Conservation (phyloP, 371 early-diverging fungal genomes). For the Chytridium lagenaria region DNA sequence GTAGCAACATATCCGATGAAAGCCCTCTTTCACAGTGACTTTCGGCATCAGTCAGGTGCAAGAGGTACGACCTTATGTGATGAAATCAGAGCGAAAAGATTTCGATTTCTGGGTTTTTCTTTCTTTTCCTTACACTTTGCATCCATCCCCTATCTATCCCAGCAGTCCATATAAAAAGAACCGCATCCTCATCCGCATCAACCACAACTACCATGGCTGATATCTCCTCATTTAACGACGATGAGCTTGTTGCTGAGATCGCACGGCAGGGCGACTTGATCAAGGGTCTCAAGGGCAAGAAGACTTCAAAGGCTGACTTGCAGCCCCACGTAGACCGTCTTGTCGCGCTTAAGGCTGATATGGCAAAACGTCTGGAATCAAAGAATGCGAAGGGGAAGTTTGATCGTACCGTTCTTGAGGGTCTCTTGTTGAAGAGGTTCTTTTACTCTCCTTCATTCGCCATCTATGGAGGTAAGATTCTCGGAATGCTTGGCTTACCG, state of each 20-base stretch:
- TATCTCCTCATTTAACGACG: conserved; percentile 25
- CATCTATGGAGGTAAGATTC: conserved; percentile 86
- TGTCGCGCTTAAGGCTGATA: conserved; percentile 49
- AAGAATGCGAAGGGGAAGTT: conserved; percentile 42
- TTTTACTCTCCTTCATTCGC: conserved; percentile 95
- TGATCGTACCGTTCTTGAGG: conserved; percentile 66
- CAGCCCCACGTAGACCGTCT: conserved; percentile 50
- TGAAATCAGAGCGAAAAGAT: too few relatives aligned
- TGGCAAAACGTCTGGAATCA: conserved; percentile 27
- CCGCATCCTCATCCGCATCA: neutral
- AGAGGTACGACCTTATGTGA: too few relatives aligned
- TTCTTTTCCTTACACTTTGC: too few relatives aligned
- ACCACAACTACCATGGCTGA: neutral
- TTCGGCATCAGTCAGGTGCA: too few relatives aligned
- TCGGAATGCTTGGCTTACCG: too few relatives aligned
- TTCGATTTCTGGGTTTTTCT: too few relatives aligned
- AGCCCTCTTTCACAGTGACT: too few relatives aligned
- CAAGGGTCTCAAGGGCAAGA: conserved; percentile 50
- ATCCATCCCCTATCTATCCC: too few relatives aligned
- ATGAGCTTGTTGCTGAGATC: conserved; percentile 36
- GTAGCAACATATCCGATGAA: too few relatives aligned
- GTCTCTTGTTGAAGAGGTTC: conserved; percentile 87
- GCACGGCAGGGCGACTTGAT: conserved; percentile 48
- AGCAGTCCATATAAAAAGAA: too few relatives aligned
- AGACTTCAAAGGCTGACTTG: conserved; percentile 48